A percentile compares a stretch with the other conserved stretches of the same genome.
Evolutionary conservation across 2,329 filamentous ascomycete species (phyloP).

Genomic region (Ceratocystis diversiconidia): DNA sequence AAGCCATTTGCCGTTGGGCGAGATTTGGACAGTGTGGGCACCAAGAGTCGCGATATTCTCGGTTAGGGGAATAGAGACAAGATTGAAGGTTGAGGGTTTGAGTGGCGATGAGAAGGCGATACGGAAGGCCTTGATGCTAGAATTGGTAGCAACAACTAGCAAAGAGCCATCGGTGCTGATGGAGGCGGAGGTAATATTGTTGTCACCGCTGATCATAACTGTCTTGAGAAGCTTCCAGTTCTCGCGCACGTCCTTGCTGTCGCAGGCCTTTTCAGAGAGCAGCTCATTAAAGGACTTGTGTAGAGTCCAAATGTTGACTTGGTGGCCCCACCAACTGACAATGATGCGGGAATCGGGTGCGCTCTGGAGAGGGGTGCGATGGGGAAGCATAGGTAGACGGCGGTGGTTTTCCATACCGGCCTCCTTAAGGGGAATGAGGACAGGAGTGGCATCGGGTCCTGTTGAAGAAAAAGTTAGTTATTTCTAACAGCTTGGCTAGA

Average conservation of each 20-base stretch:
- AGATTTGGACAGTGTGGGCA: conserved; percentile 55
- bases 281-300: conserved; percentile 34
- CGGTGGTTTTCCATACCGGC: conserved; percentile 72
- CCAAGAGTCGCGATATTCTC: conserved; percentile 42
- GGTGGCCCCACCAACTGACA: conserved; percentile 83
- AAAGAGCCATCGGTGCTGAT: conserved; percentile 59
- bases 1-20: conserved; percentile 57
- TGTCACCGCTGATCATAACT: conserved; percentile 57
- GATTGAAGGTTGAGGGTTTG: conserved; percentile 45
- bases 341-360: conserved; percentile 61
- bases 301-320: conserved; percentile 67
- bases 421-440: conserved; percentile 61
- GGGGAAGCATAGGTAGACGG: conserved; percentile 69
- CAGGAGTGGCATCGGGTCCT: conserved; percentile 76
- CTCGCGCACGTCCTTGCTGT: conserved; percentile 32
- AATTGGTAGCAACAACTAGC: conserved; percentile 60
- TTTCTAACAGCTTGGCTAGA: not conserved
- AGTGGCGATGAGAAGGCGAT: conserved; percentile 27
- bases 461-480: conserved; percentile 23
- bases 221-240: conserved; percentile 55
- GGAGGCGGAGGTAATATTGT: conserved; percentile 63
- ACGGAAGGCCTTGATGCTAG: conserved; percentile 64
- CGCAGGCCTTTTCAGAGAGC: conserved; percentile 29
- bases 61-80: conserved; percentile 57
- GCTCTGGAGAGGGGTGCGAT: conserved; percentile 57